Percentiles rank a stretch among this genome's conserved stretches.
Conservation (phyloP, 768 basidiomycete genomes). For the Tulasnella sp. region DNA sequence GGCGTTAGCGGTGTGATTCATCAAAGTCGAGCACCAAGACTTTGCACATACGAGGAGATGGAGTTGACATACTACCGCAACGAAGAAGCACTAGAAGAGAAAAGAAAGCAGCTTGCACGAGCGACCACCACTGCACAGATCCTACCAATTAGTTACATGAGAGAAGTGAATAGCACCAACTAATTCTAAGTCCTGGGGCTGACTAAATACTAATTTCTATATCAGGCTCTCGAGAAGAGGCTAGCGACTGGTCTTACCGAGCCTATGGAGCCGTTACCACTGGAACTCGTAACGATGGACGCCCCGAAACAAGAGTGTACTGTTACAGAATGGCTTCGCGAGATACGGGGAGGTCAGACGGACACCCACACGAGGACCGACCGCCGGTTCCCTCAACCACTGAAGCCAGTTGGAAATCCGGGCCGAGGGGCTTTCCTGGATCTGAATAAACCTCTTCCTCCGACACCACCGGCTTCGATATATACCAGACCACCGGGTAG, state of each 20-base stretch:
- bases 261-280: neutral
- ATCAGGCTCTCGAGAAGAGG: neutral
- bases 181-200: too few species aligned
- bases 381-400: neutral
- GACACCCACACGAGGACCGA: neutral
- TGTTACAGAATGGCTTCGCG: neutral
- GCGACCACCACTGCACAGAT: neutral
- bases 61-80: neutral
- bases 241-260: neutral
- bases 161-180: neutral
- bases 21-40: neutral
- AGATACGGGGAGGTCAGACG: neutral
- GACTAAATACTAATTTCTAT: neutral
- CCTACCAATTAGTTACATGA: neutral
- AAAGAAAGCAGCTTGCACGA: neutral
- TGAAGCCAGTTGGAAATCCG: neutral
- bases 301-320: neutral
- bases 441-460: neutral
- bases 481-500: neutral
- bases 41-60: neutral
- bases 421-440: neutral
- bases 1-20: neutral
- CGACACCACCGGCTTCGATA: neutral
- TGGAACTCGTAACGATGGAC: neutral
- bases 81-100: neutral